phyloP scores from a whole-genome alignment of 768 basidiomycete species.

The Calocera viscosa region DNA sequence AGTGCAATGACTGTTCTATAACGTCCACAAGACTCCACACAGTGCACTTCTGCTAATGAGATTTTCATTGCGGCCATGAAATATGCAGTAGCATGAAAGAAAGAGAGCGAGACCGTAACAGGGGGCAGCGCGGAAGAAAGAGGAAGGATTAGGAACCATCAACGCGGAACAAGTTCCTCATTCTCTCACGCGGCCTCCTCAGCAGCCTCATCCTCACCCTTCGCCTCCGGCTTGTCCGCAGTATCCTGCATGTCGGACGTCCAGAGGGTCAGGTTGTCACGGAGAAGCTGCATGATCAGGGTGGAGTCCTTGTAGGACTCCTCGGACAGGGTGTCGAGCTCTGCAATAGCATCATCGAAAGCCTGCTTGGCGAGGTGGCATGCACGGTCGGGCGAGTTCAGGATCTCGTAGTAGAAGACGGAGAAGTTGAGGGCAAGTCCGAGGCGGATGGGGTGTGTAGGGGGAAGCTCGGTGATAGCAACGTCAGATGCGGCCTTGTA shows the following conservation, averaged over 20 bases:
- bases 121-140: neutral
- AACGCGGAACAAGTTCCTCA: neutral
- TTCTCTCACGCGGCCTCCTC: conserved; percentile 59
- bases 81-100: neutral
- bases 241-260: conserved; percentile 95
- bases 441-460: conserved; percentile 95
- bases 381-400: conserved; percentile 96
- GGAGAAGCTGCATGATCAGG: conserved; percentile 89
- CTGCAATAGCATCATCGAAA: conserved; percentile 97
- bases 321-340: conserved; percentile 96
- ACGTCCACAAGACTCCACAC: neutral
- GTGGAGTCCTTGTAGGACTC: conserved; percentile 99
- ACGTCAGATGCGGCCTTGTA: conserved; percentile 98
- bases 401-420: conserved; percentile 99
- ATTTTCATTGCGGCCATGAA: conserved; percentile 5
- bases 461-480: conserved; percentile 87
- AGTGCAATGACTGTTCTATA: neutral
- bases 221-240: conserved; percentile 51
- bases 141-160: conserved; percentile 1
- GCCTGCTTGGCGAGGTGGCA: conserved; percentile 99
- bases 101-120: neutral
- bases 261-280: conserved; percentile 97
- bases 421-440: conserved; percentile 99
- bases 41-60: neutral
- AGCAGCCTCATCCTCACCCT: conserved; percentile 51